Evolutionary conservation across 148 eudicot genomes (phyloP), one percentile per base, ranked within the genome.

Genomic region (Silene latifolia): DNA sequence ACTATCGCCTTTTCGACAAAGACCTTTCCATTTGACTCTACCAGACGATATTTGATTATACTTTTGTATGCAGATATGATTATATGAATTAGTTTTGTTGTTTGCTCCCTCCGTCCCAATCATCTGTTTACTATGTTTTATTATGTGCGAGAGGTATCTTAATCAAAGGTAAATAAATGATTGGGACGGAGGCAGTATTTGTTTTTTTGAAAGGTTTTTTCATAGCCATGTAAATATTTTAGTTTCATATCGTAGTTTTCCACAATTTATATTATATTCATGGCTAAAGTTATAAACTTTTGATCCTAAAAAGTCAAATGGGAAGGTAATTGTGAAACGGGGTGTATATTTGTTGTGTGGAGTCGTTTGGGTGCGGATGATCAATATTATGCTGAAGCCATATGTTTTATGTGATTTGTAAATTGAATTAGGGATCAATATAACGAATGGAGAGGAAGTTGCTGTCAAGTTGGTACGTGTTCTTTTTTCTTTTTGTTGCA

Each of bases 381-480:
- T 67, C 14, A 4, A 63, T 63, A 42, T 67, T 67, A 42, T 9
- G 47, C 1, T 23, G 35, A 32, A 58, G 44, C 35, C n/a, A 71
- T 75, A 9, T 24, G 54, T 47, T 54, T 29, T 29, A 48, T 56
- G 5, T 67, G 29, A 48, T 67, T 76, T 29, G 8, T 70, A 23
- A 27, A 78, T 78, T 71, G 78, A 48, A 76, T 46, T 74, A 85
- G 88, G 88, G 42, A 78, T 83, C 63, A 85, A 80, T 71, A 72
- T 85, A 75, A 82, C 81, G 25, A 80, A 75, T 59, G 88, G 85
- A 63, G 88, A 82, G 76, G 88, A 85, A 69, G 88, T 85, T 73
- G 88, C 78, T 76, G 82, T 85, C 63, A 85, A 85, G 72, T 66
- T 85, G 88, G 88, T 85, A 85, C 63, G 80, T 18, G 10, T 57